These are phyloP conservation scores for Neospora caninum DNA, from an alignment of 169 alveolate genomes.

Conservation along the genomic window DNA sequence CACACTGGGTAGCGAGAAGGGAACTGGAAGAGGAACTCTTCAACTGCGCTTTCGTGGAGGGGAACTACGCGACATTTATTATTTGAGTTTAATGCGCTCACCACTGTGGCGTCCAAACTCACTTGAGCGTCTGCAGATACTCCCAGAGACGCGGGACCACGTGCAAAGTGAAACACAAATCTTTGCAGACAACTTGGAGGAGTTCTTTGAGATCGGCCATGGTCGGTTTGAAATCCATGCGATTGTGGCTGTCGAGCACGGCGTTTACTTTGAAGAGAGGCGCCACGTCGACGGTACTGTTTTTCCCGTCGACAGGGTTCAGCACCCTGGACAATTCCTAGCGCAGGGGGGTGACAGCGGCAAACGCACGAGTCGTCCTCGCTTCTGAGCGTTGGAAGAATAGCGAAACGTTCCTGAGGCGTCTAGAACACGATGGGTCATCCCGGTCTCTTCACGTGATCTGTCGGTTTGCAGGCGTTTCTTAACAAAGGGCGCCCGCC, in stretches of 20 bases:
- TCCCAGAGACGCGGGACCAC: conserved; percentile 72
- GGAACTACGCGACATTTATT: no score
- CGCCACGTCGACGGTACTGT: conserved; percentile 52
- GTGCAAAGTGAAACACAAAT: conserved; percentile 68
- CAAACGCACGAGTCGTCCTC: conserved; percentile 53
- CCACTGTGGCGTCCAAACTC: no score
- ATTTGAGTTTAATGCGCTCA: no score
- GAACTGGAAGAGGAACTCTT: no score
- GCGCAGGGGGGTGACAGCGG: neutral
- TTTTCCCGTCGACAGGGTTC: conserved; percentile 59
- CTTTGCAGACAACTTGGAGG: conserved; percentile 71
- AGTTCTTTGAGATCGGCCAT: conserved; percentile 72
- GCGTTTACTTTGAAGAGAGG: conserved; percentile 75
- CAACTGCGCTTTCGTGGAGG: no score
- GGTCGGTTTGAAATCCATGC: conserved; percentile 75
- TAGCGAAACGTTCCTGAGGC: neutral
- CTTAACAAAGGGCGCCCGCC: no score
- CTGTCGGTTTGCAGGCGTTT: no score
- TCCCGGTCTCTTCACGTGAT: no score
- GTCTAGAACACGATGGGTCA: neutral
- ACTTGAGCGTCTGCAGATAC: conserved; percentile 66
- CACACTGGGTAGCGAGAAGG: no score
- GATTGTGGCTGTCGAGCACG: conserved; percentile 56
- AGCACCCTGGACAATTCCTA: conserved; percentile 66
- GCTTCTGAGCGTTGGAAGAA: conserved; percentile 58